Evolutionary conservation across 2,329 filamentous ascomycete species (phyloP).

Genomic region (Pseudopyricularia cyperi): DNA sequence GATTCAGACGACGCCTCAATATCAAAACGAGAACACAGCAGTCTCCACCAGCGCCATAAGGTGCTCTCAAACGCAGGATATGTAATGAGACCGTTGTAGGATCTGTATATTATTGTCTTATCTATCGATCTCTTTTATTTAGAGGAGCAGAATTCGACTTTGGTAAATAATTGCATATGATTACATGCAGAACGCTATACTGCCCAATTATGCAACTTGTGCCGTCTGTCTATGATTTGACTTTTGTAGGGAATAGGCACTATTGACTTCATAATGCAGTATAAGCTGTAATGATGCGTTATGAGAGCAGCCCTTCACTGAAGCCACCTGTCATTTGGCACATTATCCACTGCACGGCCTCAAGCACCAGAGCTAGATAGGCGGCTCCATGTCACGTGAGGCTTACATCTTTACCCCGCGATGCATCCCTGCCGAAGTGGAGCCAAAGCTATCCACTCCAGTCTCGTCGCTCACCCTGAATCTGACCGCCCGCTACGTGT

Average conservation of each 20-base stretch:
- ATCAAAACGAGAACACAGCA: slow-evolving; percentile 2
- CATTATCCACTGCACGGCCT: not conserved
- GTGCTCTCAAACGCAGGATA: not conserved
- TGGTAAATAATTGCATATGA: no score
- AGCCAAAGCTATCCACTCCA: not conserved
- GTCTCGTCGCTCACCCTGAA: not conserved
- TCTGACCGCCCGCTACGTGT: not conserved
- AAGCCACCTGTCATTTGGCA: not conserved
- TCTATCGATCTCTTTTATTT: no score
- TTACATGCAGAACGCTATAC: no score
- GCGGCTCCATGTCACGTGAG: not conserved
- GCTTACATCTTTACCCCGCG: not conserved
- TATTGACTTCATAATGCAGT: no score
- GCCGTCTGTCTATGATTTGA: no score
- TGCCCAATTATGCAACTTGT: no score
- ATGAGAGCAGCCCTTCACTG: no score
- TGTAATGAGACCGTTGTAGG: not conserved
- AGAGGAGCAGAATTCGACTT: no score
- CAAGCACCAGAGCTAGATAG: not conserved
- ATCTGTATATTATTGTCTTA: no score
- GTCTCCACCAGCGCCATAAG: not conserved
- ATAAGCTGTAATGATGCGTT: no score
- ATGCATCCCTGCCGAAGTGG: not conserved
- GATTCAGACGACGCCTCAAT: not conserved
- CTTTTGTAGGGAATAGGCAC: no score